These are phyloP conservation scores for Backusella parvicylindrica DNA, from an alignment of 192 early-diverging fungal species.

Conservation along the genomic window DNA sequence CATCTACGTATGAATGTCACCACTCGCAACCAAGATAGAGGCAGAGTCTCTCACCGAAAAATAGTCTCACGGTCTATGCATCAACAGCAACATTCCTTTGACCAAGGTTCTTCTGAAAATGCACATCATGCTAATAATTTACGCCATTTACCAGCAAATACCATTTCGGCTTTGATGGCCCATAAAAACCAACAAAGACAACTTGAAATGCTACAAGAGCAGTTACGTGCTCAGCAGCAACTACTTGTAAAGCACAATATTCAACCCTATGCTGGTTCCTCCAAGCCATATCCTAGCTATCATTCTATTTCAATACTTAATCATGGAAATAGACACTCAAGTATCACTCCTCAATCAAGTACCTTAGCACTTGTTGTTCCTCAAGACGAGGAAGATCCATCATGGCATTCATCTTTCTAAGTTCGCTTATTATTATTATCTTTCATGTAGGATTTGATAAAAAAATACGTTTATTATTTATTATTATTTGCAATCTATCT, in stretches of 20 bases:
- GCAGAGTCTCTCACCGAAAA: not conserved
- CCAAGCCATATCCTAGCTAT: not conserved
- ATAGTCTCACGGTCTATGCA: not conserved
- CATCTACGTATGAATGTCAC: constrained; percentile 18
- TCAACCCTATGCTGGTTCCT: not conserved
- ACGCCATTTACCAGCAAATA: constrained; percentile 3
- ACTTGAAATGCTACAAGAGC: constrained; percentile 24
- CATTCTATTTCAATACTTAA: not conserved
- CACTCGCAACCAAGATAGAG: not conserved
- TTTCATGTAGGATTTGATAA: not conserved
- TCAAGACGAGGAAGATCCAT: not conserved
- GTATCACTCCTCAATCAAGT: not conserved
- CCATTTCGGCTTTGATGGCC: constrained; percentile 24
- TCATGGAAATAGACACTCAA: not conserved
- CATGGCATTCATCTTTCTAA: constrained; percentile 3
- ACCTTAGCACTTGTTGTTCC: not conserved
- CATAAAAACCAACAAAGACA: constrained; percentile 34
- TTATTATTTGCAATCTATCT: not conserved
- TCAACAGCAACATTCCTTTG: not conserved
- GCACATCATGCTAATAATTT: not conserved
- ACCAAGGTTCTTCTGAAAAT: not conserved
- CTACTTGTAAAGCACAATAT: constrained; percentile 25
- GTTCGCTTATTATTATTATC: not conserved
- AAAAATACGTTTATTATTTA: not conserved
- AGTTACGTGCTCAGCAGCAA: constrained; percentile 26